These are phyloP conservation scores for Pseudogymnoascus sp. DNA, from an alignment of 2,329 filamentous ascomycete genomes.

Conservation along the genomic window DNA sequence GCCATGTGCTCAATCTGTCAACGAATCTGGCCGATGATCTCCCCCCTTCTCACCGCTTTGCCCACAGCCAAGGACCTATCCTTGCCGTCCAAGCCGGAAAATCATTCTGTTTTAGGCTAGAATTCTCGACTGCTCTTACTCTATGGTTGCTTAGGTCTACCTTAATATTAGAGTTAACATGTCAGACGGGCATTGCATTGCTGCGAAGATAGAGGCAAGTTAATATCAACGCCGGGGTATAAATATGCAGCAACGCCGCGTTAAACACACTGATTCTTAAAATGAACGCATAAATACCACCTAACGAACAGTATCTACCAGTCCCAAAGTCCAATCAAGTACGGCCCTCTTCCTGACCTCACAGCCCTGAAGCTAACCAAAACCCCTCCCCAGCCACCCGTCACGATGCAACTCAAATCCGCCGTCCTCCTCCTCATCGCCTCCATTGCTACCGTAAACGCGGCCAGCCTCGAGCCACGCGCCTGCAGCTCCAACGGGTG, in stretches of 20 bases:
- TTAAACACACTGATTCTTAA: not conserved
- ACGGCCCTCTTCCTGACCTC: not conserved
- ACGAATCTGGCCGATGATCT: not conserved
- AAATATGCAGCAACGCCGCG: not conserved
- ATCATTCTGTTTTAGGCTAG: not conserved
- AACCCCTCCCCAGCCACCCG: not conserved
- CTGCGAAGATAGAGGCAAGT: not conserved
- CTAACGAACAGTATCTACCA: not conserved
- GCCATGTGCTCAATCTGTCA: not conserved
- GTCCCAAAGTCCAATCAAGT: not conserved
- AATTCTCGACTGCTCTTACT: not conserved
- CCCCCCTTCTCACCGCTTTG: not conserved
- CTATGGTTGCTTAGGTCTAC: not conserved
- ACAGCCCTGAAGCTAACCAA: not conserved
- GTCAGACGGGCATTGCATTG: not conserved
- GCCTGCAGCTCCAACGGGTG: slow-evolving; percentile 23
- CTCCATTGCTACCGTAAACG: not conserved
- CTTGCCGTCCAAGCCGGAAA: not conserved
- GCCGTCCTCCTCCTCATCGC: not conserved
- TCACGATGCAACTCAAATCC: not conserved
- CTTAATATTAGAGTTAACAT: not conserved
- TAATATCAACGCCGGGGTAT: not conserved
- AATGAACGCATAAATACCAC: not conserved
- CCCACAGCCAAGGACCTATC: not conserved
- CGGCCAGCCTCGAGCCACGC: slow-evolving; percentile 5